phyloP scores from a whole-genome alignment of 768 basidiomycete genomes.

The Favolaschia claudopus region DNA sequence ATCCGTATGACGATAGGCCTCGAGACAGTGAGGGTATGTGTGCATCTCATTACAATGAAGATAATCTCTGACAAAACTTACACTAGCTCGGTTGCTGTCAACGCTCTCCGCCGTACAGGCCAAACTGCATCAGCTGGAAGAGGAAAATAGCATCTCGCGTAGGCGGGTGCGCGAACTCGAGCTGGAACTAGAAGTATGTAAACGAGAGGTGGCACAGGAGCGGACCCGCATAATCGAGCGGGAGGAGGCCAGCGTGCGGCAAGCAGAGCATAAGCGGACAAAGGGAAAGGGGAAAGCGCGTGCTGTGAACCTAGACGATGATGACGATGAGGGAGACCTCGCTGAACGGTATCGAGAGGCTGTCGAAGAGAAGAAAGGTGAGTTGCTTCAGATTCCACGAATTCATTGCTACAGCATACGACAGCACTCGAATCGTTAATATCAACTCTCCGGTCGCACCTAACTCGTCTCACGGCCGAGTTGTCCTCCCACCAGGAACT shows the following conservation, averaged over 20 bases:
- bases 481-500: conserved; percentile 79
- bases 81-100: conserved; percentile 64
- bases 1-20: conserved; percentile 53
- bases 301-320: conserved; percentile 34
- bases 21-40: conserved; percentile 72
- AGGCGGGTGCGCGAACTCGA: conserved; percentile 89
- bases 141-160: conserved; percentile 83
- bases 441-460: conserved; percentile 72
- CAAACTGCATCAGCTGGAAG: conserved; percentile 76
- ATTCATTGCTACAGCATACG: conserved; percentile 13
- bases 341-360: conserved; percentile 72
- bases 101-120: conserved; percentile 70
- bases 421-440: conserved; percentile 86
- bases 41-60: neutral
- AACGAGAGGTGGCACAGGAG: conserved; percentile 77
- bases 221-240: conserved; percentile 68
- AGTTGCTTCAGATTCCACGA: conserved; percentile 14
- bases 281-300: conserved; percentile 50
- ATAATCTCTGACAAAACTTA: neutral
- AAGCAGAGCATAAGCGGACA: conserved; percentile 38
- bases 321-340: conserved; percentile 46
- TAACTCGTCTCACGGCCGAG: conserved; percentile 80
- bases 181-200: conserved; percentile 83
- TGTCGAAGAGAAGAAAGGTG: conserved; percentile 91
- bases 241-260: conserved; percentile 54